Conservation (phyloP, 352 stramenopile genomes). For the Globisporangium uncinulatum region DNA sequence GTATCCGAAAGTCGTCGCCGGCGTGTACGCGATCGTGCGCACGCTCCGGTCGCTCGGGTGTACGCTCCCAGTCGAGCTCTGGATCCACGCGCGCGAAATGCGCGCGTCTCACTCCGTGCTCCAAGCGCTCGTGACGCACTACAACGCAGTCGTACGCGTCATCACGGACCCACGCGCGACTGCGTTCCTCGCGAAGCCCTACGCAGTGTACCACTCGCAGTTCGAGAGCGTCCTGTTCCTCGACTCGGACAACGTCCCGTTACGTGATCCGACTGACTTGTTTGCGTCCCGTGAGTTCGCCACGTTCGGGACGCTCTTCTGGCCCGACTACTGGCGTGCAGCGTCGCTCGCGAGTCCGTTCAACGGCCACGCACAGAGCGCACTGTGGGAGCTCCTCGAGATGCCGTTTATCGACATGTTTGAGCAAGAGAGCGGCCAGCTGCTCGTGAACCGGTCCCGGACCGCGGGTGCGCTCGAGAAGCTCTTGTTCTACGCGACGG, state of each 20-base stretch:
- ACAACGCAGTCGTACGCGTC: conserved; percentile 10
- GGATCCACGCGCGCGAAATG: conserved; percentile 21
- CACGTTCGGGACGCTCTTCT: conserved; percentile 23
- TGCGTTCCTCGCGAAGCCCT: conserved; percentile 22
- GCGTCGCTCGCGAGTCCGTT: conserved; percentile 17
- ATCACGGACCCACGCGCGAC: conserved; percentile 20
- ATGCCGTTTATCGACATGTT: conserved; percentile 32
- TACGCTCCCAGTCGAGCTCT: conserved; percentile 22
- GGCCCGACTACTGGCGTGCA: conserved; percentile 29
- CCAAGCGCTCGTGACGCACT: conserved; percentile 4
- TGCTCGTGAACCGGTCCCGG: conserved; percentile 22
- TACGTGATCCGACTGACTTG: conserved; percentile 23
- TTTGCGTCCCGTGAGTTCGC: conserved; percentile 18
- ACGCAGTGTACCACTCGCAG: conserved; percentile 18
- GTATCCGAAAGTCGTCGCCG: conserved; percentile 24
- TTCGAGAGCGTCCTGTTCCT: conserved; percentile 25
- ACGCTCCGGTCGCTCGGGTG: conserved; percentile 19
- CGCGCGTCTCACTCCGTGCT: conserved; percentile 16
- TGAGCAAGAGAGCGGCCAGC: conserved; percentile 31
- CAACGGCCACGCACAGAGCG: conserved; percentile 21
- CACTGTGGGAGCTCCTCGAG: conserved; percentile 24
- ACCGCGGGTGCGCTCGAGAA: conserved; percentile 13
- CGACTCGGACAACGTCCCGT: conserved; percentile 26
- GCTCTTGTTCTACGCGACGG: conserved; percentile 42
- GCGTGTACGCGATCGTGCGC: conserved; percentile 20